phyloP scores from a whole-genome alignment of 2,329 filamentous ascomycete species.

The Periglandula ipomoeae region DNA sequence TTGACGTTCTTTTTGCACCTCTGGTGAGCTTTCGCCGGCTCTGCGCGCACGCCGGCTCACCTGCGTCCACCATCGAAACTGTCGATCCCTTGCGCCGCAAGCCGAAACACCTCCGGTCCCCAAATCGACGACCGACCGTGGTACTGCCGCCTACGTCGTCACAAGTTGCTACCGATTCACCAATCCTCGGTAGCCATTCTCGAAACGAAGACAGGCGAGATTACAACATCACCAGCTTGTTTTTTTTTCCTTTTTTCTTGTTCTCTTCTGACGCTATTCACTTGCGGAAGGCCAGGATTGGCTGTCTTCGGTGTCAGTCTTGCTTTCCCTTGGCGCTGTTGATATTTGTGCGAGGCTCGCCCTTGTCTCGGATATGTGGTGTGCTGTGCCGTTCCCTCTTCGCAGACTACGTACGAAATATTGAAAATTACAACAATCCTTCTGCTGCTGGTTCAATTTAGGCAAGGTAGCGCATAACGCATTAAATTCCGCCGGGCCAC shows the following conservation, averaged over 20 bases:
- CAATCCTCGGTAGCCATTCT: background rate
- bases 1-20: background rate
- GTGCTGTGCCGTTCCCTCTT: background rate
- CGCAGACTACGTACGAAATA: background rate
- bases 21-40: background rate
- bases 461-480: background rate
- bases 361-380: constrained; percentile 4
- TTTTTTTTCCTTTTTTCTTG: background rate
- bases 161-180: background rate
- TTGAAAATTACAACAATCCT: background rate
- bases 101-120: constrained; percentile 3
- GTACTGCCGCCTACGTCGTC: background rate
- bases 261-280: background rate
- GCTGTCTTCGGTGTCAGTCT: background rate
- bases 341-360: background rate
- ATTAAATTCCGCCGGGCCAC: background rate
- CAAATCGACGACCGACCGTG: background rate
- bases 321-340: background rate
- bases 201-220: background rate
- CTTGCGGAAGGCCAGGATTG: background rate
- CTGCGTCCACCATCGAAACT: background rate
- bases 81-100: constrained; percentile 1
- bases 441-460: background rate
- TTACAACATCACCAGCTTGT: background rate
- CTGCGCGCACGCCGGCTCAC: background rate